These are phyloP conservation scores for Citrus sp. DNA, from an alignment of 345 rosid species.

Conservation along the genomic window DNA sequence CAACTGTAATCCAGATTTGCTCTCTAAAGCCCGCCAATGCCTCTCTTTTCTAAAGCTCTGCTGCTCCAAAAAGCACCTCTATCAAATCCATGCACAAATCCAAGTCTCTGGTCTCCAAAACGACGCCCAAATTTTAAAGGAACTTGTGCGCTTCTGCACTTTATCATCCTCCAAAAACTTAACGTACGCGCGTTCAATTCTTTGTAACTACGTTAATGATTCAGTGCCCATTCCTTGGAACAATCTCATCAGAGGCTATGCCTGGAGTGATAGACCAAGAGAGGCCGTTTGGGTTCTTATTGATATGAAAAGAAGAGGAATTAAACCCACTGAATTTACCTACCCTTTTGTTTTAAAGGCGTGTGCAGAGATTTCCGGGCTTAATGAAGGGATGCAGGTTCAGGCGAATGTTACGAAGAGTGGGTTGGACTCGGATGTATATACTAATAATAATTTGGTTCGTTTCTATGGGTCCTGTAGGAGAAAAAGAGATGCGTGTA, in stretches of 20 bases:
- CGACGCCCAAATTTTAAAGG: conserved; percentile 42
- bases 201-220: conserved; percentile 30
- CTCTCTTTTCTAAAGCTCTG: conserved; percentile 51
- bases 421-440: conserved; percentile 65
- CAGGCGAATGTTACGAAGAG: conserved; percentile 59
- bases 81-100: conserved; percentile 64
- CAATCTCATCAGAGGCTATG: conserved; percentile 57
- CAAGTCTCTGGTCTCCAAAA: conserved; percentile 45
- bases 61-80: conserved; percentile 47
- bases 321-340: conserved; percentile 59
- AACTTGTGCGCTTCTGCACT: conserved; percentile 52
- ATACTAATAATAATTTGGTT: conserved; percentile 60
- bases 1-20: conserved; percentile 24
- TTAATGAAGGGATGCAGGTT: conserved; percentile 59
- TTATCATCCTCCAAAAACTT: conserved; percentile 43
- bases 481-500: conserved; percentile 47
- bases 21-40: conserved; percentile 41
- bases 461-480: conserved; percentile 66
- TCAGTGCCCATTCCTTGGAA: conserved; percentile 60
- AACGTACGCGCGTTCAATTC: conserved; percentile 41
- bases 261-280: conserved; percentile 46
- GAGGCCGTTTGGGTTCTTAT: conserved; percentile 50
- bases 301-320: conserved; percentile 56
- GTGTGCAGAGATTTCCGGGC: conserved; percentile 43
- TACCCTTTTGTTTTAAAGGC: conserved; percentile 74